Evolutionary conservation across 495 filamentous ascomycete species (phyloP), one percentile per base, ranked within the genome.

Genomic region (Poronia punctata): DNA sequence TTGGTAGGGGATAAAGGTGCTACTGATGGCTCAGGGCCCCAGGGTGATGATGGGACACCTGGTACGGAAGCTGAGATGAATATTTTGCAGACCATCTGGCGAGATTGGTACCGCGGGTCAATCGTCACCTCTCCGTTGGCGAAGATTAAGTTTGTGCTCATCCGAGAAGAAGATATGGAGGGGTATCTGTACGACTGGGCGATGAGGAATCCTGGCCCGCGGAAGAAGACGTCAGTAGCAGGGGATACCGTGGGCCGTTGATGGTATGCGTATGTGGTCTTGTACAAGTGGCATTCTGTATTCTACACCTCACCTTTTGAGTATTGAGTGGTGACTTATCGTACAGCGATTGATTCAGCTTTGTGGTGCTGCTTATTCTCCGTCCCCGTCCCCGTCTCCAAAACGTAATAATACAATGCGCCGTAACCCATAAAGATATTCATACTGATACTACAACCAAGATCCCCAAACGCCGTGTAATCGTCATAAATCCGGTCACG

Each of bases 61-160:
- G 39, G 24, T 9, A 30, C 35, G 23, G 22, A 39, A 22, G 37
- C 30, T 2, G 40, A 41, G 29, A 43, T 57, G 10, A 66, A 68
- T 43, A 36, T 60, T 6, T 42, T 69, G 14, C 64, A 69, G 47
- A 63, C 52, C 50, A 55, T 67, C 11, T 69, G 65, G 65, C 33
- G 48, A 17, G 61, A 57, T 14, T 66, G 64, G 53, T 52, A 62
- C 21, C 44, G 48, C 6, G 64, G 63, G 8, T 48, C 50, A 9
- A 54, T 60, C 8, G 55, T 56, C 17, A 53, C 49, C 18, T 53
- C 54, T 20, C 43, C 53, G 30, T 18, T 68, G 53, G 59, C 52
- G 9, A 52, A 57, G 22, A 45, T 54, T 41, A 40, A 56, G 51
- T 64, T 69, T 15, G 28, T 64, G 7, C 43, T 69, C 48, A 51